Conservation (phyloP, 495 filamentous ascomycete species). For the Opeltia flavorubescens region DNA sequence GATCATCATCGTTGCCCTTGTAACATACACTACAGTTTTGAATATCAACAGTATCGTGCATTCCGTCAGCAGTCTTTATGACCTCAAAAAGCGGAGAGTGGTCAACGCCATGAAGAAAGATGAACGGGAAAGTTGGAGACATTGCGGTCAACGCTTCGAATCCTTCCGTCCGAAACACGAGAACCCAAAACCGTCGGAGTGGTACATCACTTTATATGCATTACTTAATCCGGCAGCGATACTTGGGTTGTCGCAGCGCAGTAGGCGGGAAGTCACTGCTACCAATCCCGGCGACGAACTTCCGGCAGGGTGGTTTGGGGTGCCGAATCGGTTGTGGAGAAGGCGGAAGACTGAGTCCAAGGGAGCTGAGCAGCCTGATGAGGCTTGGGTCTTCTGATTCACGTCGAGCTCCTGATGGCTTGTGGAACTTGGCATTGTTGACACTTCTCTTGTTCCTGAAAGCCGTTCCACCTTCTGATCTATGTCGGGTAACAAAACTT, state of each 20-base stretch:
- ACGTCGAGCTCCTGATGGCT: too few species aligned
- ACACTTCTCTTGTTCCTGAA: too few species aligned
- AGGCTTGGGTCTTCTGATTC: not conserved
- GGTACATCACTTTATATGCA: conserved; percentile 16
- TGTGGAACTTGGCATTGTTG: too few species aligned
- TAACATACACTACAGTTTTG: conserved; percentile 15
- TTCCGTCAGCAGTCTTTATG: conserved; percentile 10
- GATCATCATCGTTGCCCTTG: conserved; percentile 13
- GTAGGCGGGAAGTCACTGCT: not conserved
- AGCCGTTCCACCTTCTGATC: too few species aligned
- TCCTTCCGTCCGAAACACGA: conserved; percentile 17
- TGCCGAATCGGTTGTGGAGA: not conserved
- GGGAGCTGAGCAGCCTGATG: not conserved
- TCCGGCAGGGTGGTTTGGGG: not conserved
- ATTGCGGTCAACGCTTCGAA: conserved; percentile 15
- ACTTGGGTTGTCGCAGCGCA: not conserved
- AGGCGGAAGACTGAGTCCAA: not conserved
- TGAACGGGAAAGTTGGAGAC: conserved; percentile 9
- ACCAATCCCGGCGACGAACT: not conserved
- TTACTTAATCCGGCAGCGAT: conserved; percentile 9
- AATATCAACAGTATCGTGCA: conserved; percentile 17
- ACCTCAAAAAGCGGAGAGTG: conserved; percentile 12
- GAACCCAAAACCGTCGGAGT: conserved; percentile 16
- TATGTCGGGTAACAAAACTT: too few species aligned
- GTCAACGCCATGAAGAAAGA: conserved; percentile 17